Conservation (phyloP, 129 eudicot genomes). For the Lonicera japonica region DNA sequence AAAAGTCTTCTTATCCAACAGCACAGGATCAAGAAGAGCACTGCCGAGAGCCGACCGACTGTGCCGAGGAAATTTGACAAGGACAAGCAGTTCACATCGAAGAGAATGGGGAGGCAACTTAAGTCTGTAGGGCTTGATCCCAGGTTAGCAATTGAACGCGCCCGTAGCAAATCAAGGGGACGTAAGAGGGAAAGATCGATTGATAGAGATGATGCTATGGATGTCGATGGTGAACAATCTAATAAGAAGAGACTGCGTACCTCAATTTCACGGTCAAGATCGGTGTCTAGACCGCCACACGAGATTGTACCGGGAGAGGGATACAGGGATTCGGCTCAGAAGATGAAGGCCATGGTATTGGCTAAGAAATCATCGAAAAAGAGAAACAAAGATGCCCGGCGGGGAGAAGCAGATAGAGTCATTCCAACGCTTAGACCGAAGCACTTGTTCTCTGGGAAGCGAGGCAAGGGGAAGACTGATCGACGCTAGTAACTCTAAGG, state of each 20-base stretch:
- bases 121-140: conserved; percentile 77
- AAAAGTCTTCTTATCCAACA: conserved; percentile 66
- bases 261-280: conserved; percentile 49
- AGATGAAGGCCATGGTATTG: conserved; percentile 52
- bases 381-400: conserved; percentile 74
- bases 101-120: conserved; percentile 87
- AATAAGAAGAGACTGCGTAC: conserved; percentile 65
- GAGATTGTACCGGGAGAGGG: conserved; percentile 91
- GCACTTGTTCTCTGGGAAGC: conserved; percentile 81
- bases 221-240: conserved; percentile 48
- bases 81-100: conserved; percentile 52
- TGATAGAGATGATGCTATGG: conserved; percentile 49
- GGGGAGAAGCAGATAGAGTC: conserved; percentile 75
- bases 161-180: conserved; percentile 82
- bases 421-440: conserved; percentile 78
- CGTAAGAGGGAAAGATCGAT: conserved; percentile 83
- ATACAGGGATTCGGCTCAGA: conserved; percentile 59
- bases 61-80: conserved; percentile 84
- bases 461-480: conserved; percentile 62
- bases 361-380: conserved; percentile 43
- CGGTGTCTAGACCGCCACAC: conserved; percentile 58
- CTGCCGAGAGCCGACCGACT: conserved; percentile 76
- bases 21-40: conserved; percentile 79
- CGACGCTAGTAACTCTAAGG: conserved; percentile 49
- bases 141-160: conserved; percentile 50